These are phyloP conservation scores for Mortierella antarctica DNA, from an alignment of 192 early-diverging fungal genomes.

Conservation along the genomic window DNA sequence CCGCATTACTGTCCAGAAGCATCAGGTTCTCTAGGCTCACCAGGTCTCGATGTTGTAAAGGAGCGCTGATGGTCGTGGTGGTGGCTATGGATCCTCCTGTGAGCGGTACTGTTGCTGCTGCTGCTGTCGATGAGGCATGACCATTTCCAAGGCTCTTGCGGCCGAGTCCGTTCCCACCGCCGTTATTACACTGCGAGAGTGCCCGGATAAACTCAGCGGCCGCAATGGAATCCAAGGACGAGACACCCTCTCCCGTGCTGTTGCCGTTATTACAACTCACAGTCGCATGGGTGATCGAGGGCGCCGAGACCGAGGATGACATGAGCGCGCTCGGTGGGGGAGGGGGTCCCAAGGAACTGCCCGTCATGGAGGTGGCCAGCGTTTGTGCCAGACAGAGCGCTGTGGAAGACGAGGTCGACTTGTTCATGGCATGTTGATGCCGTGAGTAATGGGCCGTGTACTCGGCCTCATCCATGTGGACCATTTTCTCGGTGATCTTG, in stretches of 20 bases:
- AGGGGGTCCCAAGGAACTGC: background rate
- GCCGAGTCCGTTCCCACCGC: slow-evolving; percentile 19
- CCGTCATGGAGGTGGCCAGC: slow-evolving; percentile 21
- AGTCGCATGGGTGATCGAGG: slow-evolving; percentile 13
- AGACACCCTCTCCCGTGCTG: background rate
- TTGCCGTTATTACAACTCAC: background rate
- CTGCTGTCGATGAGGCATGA: background rate
- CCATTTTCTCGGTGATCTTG: slow-evolving; percentile 43
- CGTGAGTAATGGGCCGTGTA: slow-evolving; percentile 45
- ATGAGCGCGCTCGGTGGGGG: slow-evolving; percentile 8
- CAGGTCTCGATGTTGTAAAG: slow-evolving; percentile 5
- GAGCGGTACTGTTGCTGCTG: background rate
- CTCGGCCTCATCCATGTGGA: slow-evolving; percentile 47
- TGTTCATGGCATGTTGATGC: slow-evolving; percentile 40
- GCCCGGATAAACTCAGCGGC: slow-evolving; percentile 45
- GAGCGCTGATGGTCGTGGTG: background rate
- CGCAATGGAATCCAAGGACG: slow-evolving; percentile 18
- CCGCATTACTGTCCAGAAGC: slow-evolving; percentile 32
- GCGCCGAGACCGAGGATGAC: slow-evolving; percentile 29
- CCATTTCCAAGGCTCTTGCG: background rate
- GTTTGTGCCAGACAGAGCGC: slow-evolving; percentile 18
- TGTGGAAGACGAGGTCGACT: slow-evolving; percentile 15
- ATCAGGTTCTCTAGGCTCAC: slow-evolving; percentile 38
- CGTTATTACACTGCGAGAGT: slow-evolving; percentile 31
- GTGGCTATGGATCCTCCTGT: background rate